Evolutionary conservation across 2,329 filamentous ascomycete species (phyloP).

Genomic region (Botryosphaeria dothidea): DNA sequence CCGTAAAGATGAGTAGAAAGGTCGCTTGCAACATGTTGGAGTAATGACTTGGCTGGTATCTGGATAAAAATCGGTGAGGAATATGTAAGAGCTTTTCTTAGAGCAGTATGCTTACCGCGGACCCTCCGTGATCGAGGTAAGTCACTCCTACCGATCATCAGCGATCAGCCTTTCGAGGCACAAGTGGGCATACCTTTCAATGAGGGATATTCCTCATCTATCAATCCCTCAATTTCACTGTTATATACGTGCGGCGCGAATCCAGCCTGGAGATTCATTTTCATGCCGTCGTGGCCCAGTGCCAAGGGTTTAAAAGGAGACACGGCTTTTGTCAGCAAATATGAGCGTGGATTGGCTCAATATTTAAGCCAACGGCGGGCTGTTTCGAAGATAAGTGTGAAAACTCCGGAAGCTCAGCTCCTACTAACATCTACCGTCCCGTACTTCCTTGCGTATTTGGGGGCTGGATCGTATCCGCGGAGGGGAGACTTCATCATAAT

Average conservation of each 20-base stretch:
- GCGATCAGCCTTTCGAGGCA: neutral
- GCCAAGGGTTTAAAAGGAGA: too few relatives aligned
- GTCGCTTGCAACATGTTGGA: slow-evolving; percentile 76
- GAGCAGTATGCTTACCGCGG: slow-evolving; percentile 33
- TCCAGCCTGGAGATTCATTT: neutral
- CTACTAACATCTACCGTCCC: too few relatives aligned
- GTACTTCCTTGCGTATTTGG: neutral
- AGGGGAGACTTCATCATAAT: neutral
- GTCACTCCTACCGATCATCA: slow-evolving; percentile 23
- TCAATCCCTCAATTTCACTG: slow-evolving; percentile 36
- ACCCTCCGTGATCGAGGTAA: slow-evolving; percentile 61
- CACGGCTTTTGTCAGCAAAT: too few relatives aligned
- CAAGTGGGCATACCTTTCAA: slow-evolving; percentile 23
- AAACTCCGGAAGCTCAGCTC: neutral
- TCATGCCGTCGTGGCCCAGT: too few relatives aligned
- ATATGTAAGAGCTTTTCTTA: neutral
- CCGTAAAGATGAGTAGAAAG: slow-evolving; percentile 75
- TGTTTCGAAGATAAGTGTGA: too few relatives aligned
- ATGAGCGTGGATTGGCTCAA: too few relatives aligned
- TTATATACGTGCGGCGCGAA: neutral
- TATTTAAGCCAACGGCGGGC: too few relatives aligned
- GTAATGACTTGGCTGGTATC: slow-evolving; percentile 72
- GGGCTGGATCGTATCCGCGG: neutral
- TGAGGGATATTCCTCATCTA: slow-evolving; percentile 44
- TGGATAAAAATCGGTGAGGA: slow-evolving; percentile 50